Evolutionary conservation across 1,139 yeast species (phyloP).

Genomic region (Candida frijolesensis): DNA sequence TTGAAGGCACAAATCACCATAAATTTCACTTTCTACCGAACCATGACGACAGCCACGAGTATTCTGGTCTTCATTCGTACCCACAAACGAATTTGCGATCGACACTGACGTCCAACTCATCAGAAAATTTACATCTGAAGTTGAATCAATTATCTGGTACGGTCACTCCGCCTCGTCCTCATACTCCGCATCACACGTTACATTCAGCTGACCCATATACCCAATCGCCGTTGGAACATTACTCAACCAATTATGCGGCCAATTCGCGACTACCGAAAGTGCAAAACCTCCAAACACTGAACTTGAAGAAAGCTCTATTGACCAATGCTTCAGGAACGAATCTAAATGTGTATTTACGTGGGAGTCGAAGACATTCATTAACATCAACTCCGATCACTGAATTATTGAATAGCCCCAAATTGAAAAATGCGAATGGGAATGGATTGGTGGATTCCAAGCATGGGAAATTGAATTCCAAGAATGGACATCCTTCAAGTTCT

Average conservation of each 20-base stretch:
- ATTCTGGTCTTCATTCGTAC: background rate
- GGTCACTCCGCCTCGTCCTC: background rate
- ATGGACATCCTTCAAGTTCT: background rate
- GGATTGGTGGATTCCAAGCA: background rate
- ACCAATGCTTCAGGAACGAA: slow-evolving; percentile 11
- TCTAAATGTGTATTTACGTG: slow-evolving; percentile 11
- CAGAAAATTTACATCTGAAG: background rate
- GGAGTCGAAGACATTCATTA: slow-evolving; percentile 13
- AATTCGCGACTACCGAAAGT: background rate
- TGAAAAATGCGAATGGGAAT: background rate
- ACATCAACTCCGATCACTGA: slow-evolving; percentile 8
- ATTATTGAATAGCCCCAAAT: slow-evolving; percentile 13
- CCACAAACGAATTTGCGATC: background rate
- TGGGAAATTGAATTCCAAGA: background rate
- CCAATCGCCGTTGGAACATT: background rate
- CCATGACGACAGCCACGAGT: background rate
- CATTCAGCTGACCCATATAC: background rate
- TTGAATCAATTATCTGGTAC: background rate
- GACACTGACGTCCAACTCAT: background rate
- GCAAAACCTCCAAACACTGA: background rate
- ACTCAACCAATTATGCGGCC: background rate
- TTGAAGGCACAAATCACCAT: background rate
- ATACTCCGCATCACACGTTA: background rate
- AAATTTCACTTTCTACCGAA: background rate
- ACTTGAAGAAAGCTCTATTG: slow-evolving; percentile 1